Evolutionary conservation across 345 rosid genomes (phyloP), one percentile per base, ranked within the genome.

Genomic region (Gossypium australe): DNA sequence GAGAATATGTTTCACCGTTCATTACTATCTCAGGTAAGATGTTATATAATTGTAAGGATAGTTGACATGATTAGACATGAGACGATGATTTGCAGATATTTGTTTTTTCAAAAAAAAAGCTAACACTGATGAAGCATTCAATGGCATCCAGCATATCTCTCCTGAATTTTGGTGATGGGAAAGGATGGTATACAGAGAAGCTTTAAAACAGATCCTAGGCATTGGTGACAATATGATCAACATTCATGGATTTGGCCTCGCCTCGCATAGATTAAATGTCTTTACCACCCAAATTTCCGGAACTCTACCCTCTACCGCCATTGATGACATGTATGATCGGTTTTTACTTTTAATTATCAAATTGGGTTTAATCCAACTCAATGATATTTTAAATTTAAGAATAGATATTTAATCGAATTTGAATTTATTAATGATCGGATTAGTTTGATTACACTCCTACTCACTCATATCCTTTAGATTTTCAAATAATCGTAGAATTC

Each of bases 21-120:
- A 17, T 34, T 6, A 5, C 7, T 34, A 4, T 34, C 7, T 5
- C 41, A 5, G 7, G 41, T 34, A 34, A 5, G 41, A 5, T 34
- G 7, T 34, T 34, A 34, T 34, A 34, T 34, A 34, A 34, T 34
- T 34, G 41, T 34, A 5, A 34, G 7, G 41, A 34, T 34, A 2
- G 25, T 6, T 70, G 48, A 53, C 20, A 18, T 70, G 63, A 70
- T 34, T 70, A 34, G 62, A 70, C 62, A 53, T 29, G 6, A 53
- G 29, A 70, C 18, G 74, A 70, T 70, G 74, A 70, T 70, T 53
- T 70, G 62, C 62, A 38, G 7, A 34, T n/a, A 10, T 53, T 27
- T 27, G n/a, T 16, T n/a, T 53, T n/a, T 53, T 53, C 4, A 10
- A 51, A 1, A 34, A 27, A 51, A 14, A 16, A 49, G 8, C 12